Conservation (phyloP, 2,329 filamentous ascomycete genomes). For the Xylariaceae sp. region DNA sequence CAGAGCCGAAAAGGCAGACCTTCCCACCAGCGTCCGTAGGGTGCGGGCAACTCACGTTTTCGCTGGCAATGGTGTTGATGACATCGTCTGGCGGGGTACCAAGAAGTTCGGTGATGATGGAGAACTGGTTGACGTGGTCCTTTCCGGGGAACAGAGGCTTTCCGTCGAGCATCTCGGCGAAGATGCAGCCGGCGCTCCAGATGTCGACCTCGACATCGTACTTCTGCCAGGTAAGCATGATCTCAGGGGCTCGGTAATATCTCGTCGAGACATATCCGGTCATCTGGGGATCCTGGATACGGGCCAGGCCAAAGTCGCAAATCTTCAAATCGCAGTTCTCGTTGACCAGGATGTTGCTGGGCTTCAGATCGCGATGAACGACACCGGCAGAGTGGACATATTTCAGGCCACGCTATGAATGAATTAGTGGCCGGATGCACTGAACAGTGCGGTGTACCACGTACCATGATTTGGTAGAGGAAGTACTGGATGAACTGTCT, state of each 20-base stretch:
- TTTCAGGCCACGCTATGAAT: conserved; percentile 79
- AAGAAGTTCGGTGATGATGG: conserved; percentile 95
- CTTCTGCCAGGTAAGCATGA: conserved; percentile 99
- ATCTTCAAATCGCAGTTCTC: conserved; percentile 99
- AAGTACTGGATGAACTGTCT: conserved; percentile 99
- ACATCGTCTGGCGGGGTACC: conserved; percentile 97
- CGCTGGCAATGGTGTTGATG: conserved; percentile 96
- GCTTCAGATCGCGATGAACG: conserved; percentile 95
- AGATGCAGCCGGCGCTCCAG: conserved; percentile 98
- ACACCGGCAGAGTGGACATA: conserved; percentile 98
- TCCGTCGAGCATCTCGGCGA: conserved; percentile 98
- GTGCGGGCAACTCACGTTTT: conserved; percentile 63
- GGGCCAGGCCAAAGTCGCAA: conserved; percentile 95
- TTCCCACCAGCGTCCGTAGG: neutral
- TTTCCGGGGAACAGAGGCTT: conserved; percentile 98
- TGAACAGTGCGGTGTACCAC: conserved; percentile 32
- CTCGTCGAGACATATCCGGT: conserved; percentile 97
- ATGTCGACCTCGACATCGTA: conserved; percentile 99
- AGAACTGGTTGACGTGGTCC: conserved; percentile 99
- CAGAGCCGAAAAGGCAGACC: conserved; percentile 1
- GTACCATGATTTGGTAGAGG: conserved; percentile 94
- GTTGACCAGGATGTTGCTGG: conserved; percentile 98
- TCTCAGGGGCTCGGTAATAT: conserved; percentile 98
- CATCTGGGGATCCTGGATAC: conserved; percentile 99
- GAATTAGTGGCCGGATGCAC: conserved; percentile 6